Evolutionary conservation across 2,329 filamentous ascomycete genomes (phyloP).

Genomic region (Pseudodiploospora longispora): DNA sequence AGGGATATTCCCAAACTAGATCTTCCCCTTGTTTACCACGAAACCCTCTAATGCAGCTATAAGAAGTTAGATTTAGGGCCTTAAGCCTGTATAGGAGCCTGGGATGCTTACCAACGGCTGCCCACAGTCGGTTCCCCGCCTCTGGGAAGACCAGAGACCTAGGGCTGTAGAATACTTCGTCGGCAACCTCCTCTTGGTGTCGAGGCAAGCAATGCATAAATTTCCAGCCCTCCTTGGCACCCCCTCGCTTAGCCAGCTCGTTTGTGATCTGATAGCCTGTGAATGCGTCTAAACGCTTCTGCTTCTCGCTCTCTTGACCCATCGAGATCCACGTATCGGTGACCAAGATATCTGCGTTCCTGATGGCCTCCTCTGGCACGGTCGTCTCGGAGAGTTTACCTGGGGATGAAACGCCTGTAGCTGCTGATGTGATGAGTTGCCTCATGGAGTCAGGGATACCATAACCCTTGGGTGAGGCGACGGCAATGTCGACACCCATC

Average conservation of each 20-base stretch:
- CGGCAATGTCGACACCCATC: slow-evolving; percentile 75
- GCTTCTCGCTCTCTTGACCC: slow-evolving; percentile 85
- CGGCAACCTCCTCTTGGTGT: slow-evolving; percentile 84
- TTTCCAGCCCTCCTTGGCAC: slow-evolving; percentile 83
- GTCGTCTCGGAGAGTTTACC: slow-evolving; percentile 68
- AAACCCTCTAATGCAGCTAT: slow-evolving; percentile 74
- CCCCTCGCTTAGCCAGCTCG: slow-evolving; percentile 73
- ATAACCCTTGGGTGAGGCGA: slow-evolving; percentile 81
- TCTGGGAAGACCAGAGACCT: slow-evolving; percentile 86
- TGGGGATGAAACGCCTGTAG: slow-evolving; percentile 45
- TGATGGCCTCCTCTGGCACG: slow-evolving; percentile 76
- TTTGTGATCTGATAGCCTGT: slow-evolving; percentile 85
- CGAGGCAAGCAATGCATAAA: slow-evolving; percentile 98
- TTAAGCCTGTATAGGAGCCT: neutral
- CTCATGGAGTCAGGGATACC: slow-evolving; percentile 70
- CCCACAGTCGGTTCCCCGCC: slow-evolving; percentile 91
- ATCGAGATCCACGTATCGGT: slow-evolving; percentile 99
- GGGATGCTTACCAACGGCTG: slow-evolving; percentile 59
- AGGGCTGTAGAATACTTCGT: slow-evolving; percentile 87
- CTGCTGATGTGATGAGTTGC: slow-evolving; percentile 59
- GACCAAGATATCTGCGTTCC: slow-evolving; percentile 79
- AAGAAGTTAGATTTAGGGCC: slow-evolving; percentile 10
- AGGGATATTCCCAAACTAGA: slow-evolving; percentile 27
- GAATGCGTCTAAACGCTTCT: slow-evolving; percentile 72
- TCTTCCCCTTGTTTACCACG: slow-evolving; percentile 86